Percentiles rank a stretch among this genome's conserved stretches.
Conservation (phyloP, 345 rosid genomes). For the Murraya koenigii region DNA sequence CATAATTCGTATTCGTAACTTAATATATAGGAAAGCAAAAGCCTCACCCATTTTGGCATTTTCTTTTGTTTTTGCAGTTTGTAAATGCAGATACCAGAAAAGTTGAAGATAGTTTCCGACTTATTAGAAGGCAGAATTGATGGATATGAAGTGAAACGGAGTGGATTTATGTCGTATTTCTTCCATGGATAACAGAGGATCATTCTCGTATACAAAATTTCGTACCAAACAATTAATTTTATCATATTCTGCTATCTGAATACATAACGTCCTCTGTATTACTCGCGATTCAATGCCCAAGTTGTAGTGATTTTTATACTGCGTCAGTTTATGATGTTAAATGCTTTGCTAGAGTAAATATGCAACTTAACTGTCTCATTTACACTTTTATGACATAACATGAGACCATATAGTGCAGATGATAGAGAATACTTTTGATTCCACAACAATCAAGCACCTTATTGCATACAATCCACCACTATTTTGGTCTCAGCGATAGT, state of each 20-base stretch:
- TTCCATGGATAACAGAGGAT: neutral
- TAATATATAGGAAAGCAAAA: neutral
- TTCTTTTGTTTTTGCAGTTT: slow-evolving; percentile 38
- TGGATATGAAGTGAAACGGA: neutral
- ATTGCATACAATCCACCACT: neutral
- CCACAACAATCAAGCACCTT: neutral
- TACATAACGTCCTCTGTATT: neutral
- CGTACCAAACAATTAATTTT: neutral
- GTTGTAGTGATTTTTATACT: neutral
- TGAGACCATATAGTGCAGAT: neutral
- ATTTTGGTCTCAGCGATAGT: neutral
- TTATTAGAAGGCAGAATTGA: slow-evolving; percentile 28
- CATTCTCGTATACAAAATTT: neutral
- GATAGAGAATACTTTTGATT: slow-evolving; percentile 15
- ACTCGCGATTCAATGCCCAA: neutral
- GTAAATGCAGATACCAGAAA: slow-evolving; percentile 37
- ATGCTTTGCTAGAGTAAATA: neutral
- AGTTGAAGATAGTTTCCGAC: slow-evolving; percentile 50
- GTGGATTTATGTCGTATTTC: neutral
- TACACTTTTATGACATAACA: neutral
- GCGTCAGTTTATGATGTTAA: neutral
- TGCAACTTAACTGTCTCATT: neutral
- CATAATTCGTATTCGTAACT: neutral
- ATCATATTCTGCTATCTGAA: neutral
- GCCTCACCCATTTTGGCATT: neutral